These are phyloP conservation scores for Platanus orientalis DNA, from an alignment of 164 flowering plant genomes.

Conservation along the genomic window DNA sequence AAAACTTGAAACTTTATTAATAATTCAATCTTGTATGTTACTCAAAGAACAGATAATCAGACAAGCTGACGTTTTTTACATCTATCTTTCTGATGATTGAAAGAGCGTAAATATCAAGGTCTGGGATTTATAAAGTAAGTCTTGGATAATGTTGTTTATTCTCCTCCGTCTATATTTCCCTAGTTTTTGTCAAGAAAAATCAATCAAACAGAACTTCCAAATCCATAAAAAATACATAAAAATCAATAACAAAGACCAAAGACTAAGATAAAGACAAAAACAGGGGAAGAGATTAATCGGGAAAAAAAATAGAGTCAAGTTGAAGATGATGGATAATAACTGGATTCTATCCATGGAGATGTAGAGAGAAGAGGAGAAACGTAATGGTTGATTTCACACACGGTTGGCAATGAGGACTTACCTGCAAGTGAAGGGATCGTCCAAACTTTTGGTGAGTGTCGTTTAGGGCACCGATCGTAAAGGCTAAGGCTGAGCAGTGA, in stretches of 20 bases:
- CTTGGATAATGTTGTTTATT: not conserved
- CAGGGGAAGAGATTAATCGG: not conserved
- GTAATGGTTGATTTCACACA: too few species aligned
- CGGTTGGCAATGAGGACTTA: too few species aligned
- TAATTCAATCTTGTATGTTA: too few species aligned
- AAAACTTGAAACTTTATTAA: too few species aligned
- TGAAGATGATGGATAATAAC: constrained; percentile 25
- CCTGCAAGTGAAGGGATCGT: too few species aligned
- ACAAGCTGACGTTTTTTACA: not conserved
- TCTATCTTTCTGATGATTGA: not conserved
- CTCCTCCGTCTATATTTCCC: too few species aligned
- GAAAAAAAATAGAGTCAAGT: constrained; percentile 12
- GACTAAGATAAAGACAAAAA: not conserved
- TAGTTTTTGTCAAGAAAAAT: not conserved
- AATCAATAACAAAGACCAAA: not conserved
- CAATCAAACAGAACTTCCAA: not conserved
- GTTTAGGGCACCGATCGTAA: too few species aligned
- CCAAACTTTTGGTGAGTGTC: too few species aligned
- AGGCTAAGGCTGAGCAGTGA: too few species aligned
- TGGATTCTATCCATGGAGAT: constrained; percentile 31
- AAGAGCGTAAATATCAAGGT: not conserved
- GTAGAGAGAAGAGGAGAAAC: too few species aligned
- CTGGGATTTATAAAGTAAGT: not conserved
- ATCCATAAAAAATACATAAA: not conserved
- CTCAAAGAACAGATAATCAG: not conserved